Conservation (phyloP, 2,329 filamentous ascomycete genomes). For the Macrophomina tecta region DNA sequence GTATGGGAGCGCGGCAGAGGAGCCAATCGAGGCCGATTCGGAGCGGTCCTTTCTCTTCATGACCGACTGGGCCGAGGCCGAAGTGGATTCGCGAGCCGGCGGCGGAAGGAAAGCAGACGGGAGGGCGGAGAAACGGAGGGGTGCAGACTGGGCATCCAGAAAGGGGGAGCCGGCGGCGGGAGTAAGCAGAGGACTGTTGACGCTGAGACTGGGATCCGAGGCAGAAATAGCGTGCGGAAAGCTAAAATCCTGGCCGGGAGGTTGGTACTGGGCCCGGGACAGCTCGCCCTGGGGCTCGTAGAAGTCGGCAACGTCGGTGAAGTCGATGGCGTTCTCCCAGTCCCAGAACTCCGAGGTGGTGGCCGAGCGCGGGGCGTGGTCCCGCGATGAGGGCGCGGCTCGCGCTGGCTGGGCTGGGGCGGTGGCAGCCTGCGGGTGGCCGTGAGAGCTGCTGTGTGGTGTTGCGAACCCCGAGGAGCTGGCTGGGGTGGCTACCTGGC, state of each 20-base stretch:
- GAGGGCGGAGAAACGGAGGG: background rate
- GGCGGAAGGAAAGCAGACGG: conserved; percentile 3
- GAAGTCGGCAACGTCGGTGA: conserved; percentile 41
- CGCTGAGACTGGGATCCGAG: conserved; percentile 7
- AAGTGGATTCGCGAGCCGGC: background rate
- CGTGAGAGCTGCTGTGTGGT: background rate
- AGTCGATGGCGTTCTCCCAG: conserved; percentile 46
- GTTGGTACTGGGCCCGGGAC: conserved; percentile 43
- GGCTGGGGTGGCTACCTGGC: conserved; percentile 14
- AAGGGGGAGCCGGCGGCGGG: conserved; percentile 1
- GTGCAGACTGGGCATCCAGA: conserved; percentile 8
- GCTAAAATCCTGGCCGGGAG: conserved; percentile 45
- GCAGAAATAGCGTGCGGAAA: conserved; percentile 40
- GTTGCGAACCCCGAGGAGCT: conserved; percentile 17
- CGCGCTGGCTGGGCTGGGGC: background rate
- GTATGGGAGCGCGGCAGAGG: background rate
- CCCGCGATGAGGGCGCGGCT: background rate
- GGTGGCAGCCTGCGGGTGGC: background rate
- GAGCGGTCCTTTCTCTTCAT: conserved; percentile 27
- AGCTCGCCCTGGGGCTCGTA: conserved; percentile 56
- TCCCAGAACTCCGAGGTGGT: conserved; percentile 40
- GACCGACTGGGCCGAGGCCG: conserved; percentile 4
- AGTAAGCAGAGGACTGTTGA: conserved; percentile 7
- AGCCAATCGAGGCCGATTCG: conserved; percentile 16
- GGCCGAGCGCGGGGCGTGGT: background rate